Percentiles rank a stretch among this genome's conserved stretches.
phyloP scores from a whole-genome alignment of 176 grass and related monocot species.

The Rhynchospora pubera region DNA sequence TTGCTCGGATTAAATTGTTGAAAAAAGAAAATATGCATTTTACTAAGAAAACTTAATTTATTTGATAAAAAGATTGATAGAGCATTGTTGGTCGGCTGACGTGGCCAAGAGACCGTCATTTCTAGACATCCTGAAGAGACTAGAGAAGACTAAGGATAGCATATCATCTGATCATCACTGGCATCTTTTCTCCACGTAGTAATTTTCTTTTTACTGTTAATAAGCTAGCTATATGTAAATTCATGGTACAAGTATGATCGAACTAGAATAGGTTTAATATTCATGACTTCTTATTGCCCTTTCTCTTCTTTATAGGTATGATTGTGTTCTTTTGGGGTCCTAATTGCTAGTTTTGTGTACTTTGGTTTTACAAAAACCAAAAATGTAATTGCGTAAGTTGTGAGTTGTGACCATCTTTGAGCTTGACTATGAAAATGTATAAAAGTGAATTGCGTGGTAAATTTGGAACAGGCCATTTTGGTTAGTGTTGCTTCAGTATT shows the following conservation, averaged over 20 bases:
- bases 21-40: too few relatives aligned
- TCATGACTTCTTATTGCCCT: not conserved
- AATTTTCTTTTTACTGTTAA: not conserved
- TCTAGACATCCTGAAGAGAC: conserved; percentile 88
- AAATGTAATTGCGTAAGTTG: not conserved
- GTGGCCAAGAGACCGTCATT: conserved; percentile 81
- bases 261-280: not conserved
- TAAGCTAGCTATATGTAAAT: not conserved
- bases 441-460: not conserved
- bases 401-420: not conserved
- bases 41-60: not conserved
- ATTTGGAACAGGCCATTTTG: not conserved
- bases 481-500: not conserved
- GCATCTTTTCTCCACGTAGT: conserved; percentile 70
- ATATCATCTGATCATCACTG: conserved; percentile 65
- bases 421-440: not conserved
- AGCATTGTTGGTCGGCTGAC: conserved; percentile 65
- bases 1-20: too few relatives aligned
- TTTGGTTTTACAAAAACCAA: not conserved
- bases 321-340: conserved; percentile 9
- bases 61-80: conserved; percentile 53
- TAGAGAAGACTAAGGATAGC: conserved; percentile 80
- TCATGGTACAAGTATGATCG: not conserved
- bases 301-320: conserved; percentile 8
- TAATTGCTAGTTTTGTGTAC: not conserved